Base-by-base conservation (phyloP, 2,329 filamentous ascomycete genomes). In the Fusarium tuaranense region DNA sequence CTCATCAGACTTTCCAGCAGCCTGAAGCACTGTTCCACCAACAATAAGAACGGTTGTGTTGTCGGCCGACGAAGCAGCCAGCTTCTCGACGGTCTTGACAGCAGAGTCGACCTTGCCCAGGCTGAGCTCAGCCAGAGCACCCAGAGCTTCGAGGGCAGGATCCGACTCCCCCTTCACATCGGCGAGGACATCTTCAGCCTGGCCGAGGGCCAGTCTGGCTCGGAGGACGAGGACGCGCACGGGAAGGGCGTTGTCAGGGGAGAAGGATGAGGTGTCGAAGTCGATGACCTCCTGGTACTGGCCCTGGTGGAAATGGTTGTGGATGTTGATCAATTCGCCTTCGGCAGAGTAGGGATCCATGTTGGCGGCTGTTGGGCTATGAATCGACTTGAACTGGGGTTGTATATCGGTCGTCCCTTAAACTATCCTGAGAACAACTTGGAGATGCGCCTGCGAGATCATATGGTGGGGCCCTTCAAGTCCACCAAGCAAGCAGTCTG, bases 261-360 rank as follows among this genome's bases (percentile, higher is more conserved):
- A 97, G 80, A 98, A 93, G 69, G 92, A 88, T 7, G 93, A 91
- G 51, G 92, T 93, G 84, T 97, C 93, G 85, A 95, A 97, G 86
- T 97, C 93, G 84, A 97, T 84, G 74, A 97, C 95, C 81, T 92
- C 88, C 81, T 94, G 90, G 88, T 94, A 98, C 87, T 97, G 95
- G 81, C 94, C 95, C 83, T 92, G 90, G 83, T 92, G 89, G 85
- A 93, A 93, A 84, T 90, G 84, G 84, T 90, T 92, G 86, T 92
- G 90, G 75, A 93, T 89, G 84, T 92, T 93, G 82, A 93, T 89
- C 78, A 93, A 85, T 86, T 93, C 92, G 84, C 91, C 91, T 84
- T 93, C 91, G 74, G 91, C 88, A 58, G 91, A 92, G 83, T 92
- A 93, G 76, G 91, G 91, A 82, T 93, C 91, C 91, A 93, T 93